phyloP scores from a whole-genome alignment of 805 yeast genomes.

The Candida ipomoeae region DNA sequence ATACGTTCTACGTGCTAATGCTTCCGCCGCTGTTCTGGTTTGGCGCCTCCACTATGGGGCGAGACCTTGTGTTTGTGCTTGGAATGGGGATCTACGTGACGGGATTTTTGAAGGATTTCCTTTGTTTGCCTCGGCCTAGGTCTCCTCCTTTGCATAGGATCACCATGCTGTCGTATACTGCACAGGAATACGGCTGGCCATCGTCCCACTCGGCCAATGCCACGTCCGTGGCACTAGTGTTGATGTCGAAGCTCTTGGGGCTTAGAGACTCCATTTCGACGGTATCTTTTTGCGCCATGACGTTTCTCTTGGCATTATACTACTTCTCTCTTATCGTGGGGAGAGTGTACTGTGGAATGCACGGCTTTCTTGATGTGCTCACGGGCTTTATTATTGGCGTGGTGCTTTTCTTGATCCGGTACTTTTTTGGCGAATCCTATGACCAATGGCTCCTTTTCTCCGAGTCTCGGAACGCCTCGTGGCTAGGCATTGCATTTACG shows the following conservation, averaged over 20 bases:
- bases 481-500: constrained; percentile 26
- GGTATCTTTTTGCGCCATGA: constrained; percentile 12
- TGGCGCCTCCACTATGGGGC: constrained; percentile 53
- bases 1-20: constrained; percentile 87
- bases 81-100: constrained; percentile 69
- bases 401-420: constrained; percentile 46
- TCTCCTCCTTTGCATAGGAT: constrained; percentile 90
- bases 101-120: constrained; percentile 75
- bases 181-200: constrained; percentile 94
- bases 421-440: constrained; percentile 35
- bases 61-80: constrained; percentile 57
- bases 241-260: constrained; percentile 15
- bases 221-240: constrained; percentile 65
- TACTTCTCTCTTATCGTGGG: constrained; percentile 69
- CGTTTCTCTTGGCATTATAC: constrained; percentile 39
- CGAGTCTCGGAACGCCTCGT: constrained; percentile 18
- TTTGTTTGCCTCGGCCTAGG: constrained; percentile 88
- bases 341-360: constrained; percentile 95
- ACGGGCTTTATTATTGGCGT: constrained; percentile 66
- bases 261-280: constrained; percentile 12
- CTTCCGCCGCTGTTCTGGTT: constrained; percentile 84
- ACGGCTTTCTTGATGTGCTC: constrained; percentile 76
- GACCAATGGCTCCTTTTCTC: constrained; percentile 41
- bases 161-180: constrained; percentile 85
- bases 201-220: constrained; percentile 95